Percentiles rank a stretch among this genome's conserved stretches.
These are phyloP conservation scores for Clarireedia hainanense DNA, from an alignment of 2,329 filamentous ascomycete species.

Conservation along the genomic window DNA sequence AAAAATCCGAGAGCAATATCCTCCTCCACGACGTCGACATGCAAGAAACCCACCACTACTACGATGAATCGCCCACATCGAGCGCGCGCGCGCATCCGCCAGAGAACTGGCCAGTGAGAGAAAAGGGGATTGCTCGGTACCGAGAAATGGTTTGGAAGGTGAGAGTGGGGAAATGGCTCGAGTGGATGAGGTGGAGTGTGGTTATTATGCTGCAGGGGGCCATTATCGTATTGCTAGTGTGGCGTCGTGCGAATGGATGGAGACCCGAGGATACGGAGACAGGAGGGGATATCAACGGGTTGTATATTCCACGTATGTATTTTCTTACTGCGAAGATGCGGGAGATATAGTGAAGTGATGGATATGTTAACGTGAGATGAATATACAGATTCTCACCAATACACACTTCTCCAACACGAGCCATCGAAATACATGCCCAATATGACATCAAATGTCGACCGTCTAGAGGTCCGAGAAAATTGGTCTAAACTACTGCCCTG, in stretches of 20 bases:
- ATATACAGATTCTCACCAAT: constrained; percentile 21
- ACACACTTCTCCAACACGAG: constrained; percentile 25
- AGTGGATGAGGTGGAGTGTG: constrained; percentile 25
- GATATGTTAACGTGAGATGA: neutral
- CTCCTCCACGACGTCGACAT: no score
- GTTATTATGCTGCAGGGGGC: constrained; percentile 24
- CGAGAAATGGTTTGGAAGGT: neutral
- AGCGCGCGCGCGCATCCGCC: neutral
- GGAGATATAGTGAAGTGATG: neutral
- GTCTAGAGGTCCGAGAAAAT: constrained; percentile 27
- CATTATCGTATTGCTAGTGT: constrained; percentile 24
- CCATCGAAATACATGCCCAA: constrained; percentile 28
- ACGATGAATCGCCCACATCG: no score
- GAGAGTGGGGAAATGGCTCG: constrained; percentile 8
- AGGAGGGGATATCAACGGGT: constrained; percentile 29
- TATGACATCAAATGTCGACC: constrained; percentile 25
- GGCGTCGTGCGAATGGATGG: constrained; percentile 10
- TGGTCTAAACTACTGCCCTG: constrained; percentile 30
- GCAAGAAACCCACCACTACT: no score
- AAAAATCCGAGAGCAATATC: no score
- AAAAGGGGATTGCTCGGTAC: neutral
- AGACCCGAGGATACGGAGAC: constrained; percentile 23
- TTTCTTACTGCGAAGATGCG: neutral
- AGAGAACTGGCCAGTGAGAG: neutral
- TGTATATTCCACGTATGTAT: constrained; percentile 27